Conservation (phyloP, 352 stramenopile genomes). For the Phytopythium aichiense region DNA sequence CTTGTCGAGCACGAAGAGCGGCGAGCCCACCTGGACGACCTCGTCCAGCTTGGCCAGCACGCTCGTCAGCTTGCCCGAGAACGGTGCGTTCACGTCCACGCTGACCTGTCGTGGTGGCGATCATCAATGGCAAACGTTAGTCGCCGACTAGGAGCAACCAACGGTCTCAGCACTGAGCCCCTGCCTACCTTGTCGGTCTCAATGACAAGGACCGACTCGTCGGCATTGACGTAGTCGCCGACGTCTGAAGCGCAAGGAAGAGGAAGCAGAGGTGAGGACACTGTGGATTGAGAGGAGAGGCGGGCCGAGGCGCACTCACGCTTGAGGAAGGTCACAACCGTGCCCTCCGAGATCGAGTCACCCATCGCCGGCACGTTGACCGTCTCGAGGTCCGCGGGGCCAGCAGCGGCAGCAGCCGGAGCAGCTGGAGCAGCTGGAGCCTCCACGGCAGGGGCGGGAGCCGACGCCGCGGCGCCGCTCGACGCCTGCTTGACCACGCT, state of each 20-base stretch:
- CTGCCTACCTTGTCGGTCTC: constrained; percentile 98
- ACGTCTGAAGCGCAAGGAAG: constrained; percentile 40
- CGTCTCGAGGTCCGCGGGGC: constrained; percentile 46
- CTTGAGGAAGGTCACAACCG: constrained; percentile 90
- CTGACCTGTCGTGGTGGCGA: constrained; percentile 43
- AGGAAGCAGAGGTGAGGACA: not conserved
- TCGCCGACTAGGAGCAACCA: not conserved
- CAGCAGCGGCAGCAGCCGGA: constrained; percentile 13
- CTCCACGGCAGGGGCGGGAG: constrained; percentile 6
- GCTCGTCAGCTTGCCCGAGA: constrained; percentile 90
- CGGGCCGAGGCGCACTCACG: constrained; percentile 24
- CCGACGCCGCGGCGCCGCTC: constrained; percentile 8
- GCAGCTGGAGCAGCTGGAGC: constrained; percentile 11
- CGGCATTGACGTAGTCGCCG: constrained; percentile 93
- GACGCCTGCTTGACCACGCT: constrained; percentile 41
- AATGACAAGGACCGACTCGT: constrained; percentile 96
- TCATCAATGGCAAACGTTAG: not conserved
- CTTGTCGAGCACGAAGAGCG: constrained; percentile 91
- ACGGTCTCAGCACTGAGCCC: not conserved
- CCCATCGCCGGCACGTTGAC: constrained; percentile 89
- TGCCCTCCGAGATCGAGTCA: constrained; percentile 98
- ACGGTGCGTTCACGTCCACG: constrained; percentile 89
- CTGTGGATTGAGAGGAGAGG: not conserved
- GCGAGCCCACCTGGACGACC: constrained; percentile 93
- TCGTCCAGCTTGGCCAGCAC: constrained; percentile 94